These are phyloP conservation scores for Silene noctiflora DNA, from an alignment of 179 eudicot genomes.

Conservation along the genomic window DNA sequence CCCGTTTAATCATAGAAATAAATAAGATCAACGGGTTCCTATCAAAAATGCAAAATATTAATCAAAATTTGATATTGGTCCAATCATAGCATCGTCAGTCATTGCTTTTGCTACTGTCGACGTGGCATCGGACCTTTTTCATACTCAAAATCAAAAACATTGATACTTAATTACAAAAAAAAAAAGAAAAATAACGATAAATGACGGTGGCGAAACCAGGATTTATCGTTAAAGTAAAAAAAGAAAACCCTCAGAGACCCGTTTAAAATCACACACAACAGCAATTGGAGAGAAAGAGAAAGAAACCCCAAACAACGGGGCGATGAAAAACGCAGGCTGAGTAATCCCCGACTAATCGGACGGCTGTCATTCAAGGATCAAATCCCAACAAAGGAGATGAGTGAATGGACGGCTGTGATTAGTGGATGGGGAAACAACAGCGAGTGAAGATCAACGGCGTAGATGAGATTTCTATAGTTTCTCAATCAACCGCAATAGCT, in stretches of 20 bases:
- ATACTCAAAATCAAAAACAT: background rate
- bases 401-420: conserved; percentile 2
- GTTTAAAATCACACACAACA: conserved; percentile 31
- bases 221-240: background rate
- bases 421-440: conserved; percentile 2
- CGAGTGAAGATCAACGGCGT: conserved; percentile 18
- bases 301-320: conserved; percentile 5
- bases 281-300: background rate
- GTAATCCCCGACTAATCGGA: conserved; percentile 7
- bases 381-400: background rate
- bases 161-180: too few relatives aligned
- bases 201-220: background rate
- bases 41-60: conserved; percentile 32
- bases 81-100: conserved; percentile 36
- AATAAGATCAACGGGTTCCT: conserved; percentile 26
- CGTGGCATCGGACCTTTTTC: conserved; percentile 31
- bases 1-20: conserved; percentile 22
- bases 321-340: background rate
- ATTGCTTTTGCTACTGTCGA: conserved; percentile 29
- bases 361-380: conserved; percentile 9
- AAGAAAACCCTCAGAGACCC: conserved; percentile 30
- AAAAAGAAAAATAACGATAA: too few relatives aligned
- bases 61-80: conserved; percentile 25
- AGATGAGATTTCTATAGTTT: background rate
- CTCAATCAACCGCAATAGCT: conserved; percentile 7